Base-by-base conservation (phyloP, 148 eudicot genomes). In the Salicornia ramosissima region DNA sequence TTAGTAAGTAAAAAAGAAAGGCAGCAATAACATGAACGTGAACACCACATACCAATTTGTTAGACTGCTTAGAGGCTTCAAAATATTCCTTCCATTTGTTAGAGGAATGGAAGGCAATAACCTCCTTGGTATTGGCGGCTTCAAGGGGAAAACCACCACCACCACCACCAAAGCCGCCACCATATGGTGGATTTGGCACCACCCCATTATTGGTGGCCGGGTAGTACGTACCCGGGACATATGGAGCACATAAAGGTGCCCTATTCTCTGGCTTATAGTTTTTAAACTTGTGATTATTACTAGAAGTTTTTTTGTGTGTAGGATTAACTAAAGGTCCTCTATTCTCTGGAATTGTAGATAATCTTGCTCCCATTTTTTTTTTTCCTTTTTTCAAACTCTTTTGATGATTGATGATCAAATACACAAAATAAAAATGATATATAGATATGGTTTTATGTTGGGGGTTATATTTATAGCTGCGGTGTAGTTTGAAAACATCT, bases 51-150 rank as follows among this genome's bases (percentile, higher is more conserved):
- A 86, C 94, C 85, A 88, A 78, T 73, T 88, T 88, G 75, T 77
- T 63, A n/a, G 88, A 75, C 33, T 70, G 51, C 67, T 79, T 88
- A 29, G 87, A 78, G 78, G 83, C 73, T 61, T 84, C 86, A 47
- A 83, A 86, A 71, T 81, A 80, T 56, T 69, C 68, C 67, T 65
- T 81, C 94, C 94, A 88, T 72, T 71, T 68, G 31, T 82, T 18
- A 0, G 83, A 56, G 28, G 87, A 81, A 73, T 78, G 88, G 71
- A 86, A 80, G 65, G 70, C 52, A 3, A 56, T 47, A 47, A 70
- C 67, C 64, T 42, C 69, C 26, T 50, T 51, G 2, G 62, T 6
- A n/a, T 1, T 25, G 62, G 75, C 36, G 0, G 34, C 43, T 25
- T 34, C 61, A 12, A 39, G 24, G 28, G 73, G 28, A 2, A 29